A percentile compares a stretch with the other conserved stretches of the same genome.
phyloP scores from a whole-genome alignment of 257 asterid genomes.

The Gentiana macrophylla region DNA sequence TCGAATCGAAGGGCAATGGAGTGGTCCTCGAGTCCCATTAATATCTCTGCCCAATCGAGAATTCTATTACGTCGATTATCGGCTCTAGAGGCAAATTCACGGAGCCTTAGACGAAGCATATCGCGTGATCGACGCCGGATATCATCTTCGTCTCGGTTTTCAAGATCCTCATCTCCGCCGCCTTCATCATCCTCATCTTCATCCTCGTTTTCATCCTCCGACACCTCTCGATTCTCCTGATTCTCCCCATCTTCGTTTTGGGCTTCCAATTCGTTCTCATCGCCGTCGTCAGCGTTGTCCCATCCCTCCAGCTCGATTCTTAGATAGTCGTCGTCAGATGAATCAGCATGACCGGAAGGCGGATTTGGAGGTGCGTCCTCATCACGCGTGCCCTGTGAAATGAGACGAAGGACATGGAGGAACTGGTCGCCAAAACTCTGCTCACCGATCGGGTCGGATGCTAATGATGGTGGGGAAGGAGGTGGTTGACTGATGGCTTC shows the following conservation, averaged over 20 bases:
- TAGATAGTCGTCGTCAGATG: conserved; percentile 53
- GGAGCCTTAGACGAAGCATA: conserved; percentile 44
- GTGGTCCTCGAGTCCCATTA: conserved; percentile 83
- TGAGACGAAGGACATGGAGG: conserved; percentile 64
- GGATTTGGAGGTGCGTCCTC: conserved; percentile 46
- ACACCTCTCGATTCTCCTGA: conserved; percentile 22
- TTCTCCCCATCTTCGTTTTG: conserved; percentile 18
- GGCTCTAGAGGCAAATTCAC: conserved; percentile 56
- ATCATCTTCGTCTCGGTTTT: conserved; percentile 37
- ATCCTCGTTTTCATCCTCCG: conserved; percentile 25
- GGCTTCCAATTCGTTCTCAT: conserved; percentile 25
- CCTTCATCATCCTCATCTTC: conserved; percentile 30
- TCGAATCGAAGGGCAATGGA: conserved; percentile 69
- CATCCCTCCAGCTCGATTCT: conserved; percentile 62
- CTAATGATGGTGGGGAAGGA: conserved; percentile 10
- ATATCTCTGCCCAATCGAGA: conserved; percentile 84
- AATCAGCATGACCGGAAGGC: conserved; percentile 40
- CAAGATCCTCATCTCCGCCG: conserved; percentile 29
- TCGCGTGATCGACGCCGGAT: conserved; percentile 42
- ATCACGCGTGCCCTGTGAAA: conserved; percentile 70
- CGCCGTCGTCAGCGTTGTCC: conserved; percentile 42
- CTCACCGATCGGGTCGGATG: conserved; percentile 33
- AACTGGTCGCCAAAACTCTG: conserved; percentile 45
- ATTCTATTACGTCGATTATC: conserved; percentile 56
- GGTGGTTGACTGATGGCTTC: conserved; percentile 37